Evolutionary conservation across 78 protist species (phyloP).

Genomic region (Ministeria vibrans): DNA sequence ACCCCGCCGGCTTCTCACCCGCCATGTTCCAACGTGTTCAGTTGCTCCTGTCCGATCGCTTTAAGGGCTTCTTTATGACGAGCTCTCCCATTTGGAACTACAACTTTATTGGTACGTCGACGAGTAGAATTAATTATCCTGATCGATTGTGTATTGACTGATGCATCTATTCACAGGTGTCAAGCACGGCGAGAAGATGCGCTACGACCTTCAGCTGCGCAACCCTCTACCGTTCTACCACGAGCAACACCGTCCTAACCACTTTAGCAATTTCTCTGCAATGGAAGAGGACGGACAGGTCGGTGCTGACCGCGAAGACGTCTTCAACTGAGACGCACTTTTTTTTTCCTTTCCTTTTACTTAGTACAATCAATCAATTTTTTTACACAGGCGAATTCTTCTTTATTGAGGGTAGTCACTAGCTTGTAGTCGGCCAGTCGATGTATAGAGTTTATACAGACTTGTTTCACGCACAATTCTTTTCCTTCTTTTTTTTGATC

Average conservation of each 20-base stretch:
- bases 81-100: slow-evolving; percentile 98
- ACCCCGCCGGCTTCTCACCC: slow-evolving; percentile 84
- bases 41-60: slow-evolving; percentile 90
- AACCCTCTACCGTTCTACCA: slow-evolving; percentile 93
- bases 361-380: neutral
- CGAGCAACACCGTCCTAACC: slow-evolving; percentile 90
- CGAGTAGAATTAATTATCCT: too few species aligned
- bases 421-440: too few species aligned
- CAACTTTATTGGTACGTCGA: slow-evolving; percentile 96
- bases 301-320: slow-evolving; percentile 21
- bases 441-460: neutral
- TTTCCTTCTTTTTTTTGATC: neutral
- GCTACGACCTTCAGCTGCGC: slow-evolving; percentile 85
- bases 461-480: neutral
- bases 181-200: slow-evolving; percentile 76
- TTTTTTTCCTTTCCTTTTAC: neutral
- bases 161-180: slow-evolving; percentile 21
- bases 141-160: neutral
- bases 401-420: neutral
- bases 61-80: slow-evolving; percentile 93
- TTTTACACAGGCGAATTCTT: neutral
- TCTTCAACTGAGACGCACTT: neutral
- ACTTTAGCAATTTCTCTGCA: slow-evolving; percentile 7
- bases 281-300: neutral
- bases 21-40: slow-evolving; percentile 82